Conservation (phyloP, 2,329 filamentous ascomycete genomes). For the Pseudomassariella vexata region DNA sequence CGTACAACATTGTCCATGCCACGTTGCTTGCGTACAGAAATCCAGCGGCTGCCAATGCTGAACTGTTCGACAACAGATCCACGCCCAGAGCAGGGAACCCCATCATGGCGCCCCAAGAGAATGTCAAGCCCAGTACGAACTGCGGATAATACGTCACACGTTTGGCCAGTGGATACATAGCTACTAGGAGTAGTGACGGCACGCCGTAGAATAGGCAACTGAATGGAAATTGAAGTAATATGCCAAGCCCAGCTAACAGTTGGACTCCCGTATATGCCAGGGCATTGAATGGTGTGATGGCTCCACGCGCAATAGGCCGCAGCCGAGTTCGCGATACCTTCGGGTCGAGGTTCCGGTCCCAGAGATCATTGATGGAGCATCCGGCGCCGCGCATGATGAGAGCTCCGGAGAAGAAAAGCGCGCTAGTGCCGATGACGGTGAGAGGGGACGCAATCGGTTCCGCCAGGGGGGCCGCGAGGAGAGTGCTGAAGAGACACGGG, state of each 20-base stretch:
- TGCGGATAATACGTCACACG: constrained; percentile 85
- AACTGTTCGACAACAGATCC: constrained; percentile 59
- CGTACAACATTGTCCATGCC: constrained; percentile 82
- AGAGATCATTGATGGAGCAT: constrained; percentile 85
- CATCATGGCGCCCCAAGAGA: constrained; percentile 86
- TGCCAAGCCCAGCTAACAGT: constrained; percentile 64
- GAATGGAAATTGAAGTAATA: constrained; percentile 71
- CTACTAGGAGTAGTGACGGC: constrained; percentile 68
- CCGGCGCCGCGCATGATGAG: constrained; percentile 83
- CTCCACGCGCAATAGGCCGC: constrained; percentile 75
- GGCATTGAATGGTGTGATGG: constrained; percentile 66
- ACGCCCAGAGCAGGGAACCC: constrained; percentile 79
- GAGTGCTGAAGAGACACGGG: constrained; percentile 77
- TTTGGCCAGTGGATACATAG: constrained; percentile 76
- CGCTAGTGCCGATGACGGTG: constrained; percentile 57
- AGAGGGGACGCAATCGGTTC: constrained; percentile 53
- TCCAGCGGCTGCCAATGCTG: constrained; percentile 60
- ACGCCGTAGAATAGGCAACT: constrained; percentile 72
- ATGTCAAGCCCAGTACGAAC: constrained; percentile 74
- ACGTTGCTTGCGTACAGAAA: constrained; percentile 73
- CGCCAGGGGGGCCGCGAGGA: constrained; percentile 69
- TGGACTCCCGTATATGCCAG: constrained; percentile 70
- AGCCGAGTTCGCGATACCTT: constrained; percentile 70
- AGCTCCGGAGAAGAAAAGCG: constrained; percentile 70
- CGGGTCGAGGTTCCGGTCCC: constrained; percentile 82